Conservation (phyloP, 1,284 basidiomycete species). For the Ustilago lituana region DNA sequence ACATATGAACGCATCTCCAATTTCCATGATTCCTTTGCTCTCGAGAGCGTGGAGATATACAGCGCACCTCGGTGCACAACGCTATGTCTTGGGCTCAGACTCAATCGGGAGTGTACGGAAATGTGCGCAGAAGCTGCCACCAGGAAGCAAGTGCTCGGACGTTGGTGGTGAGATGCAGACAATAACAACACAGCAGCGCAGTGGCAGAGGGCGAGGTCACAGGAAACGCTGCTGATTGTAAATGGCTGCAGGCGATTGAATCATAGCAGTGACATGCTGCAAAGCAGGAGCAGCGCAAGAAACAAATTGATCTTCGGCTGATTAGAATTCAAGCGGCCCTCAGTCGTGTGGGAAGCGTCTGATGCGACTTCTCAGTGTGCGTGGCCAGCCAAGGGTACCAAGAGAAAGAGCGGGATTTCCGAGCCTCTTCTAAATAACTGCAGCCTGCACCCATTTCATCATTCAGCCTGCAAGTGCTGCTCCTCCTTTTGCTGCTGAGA, state of each 20-base stretch:
- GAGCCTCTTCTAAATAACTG: background rate
- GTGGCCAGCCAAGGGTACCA: too few species aligned
- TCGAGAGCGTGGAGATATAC: background rate
- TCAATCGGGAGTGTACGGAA: too few species aligned
- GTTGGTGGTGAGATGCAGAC: background rate
- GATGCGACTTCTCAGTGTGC: too few species aligned
- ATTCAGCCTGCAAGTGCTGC: too few species aligned
- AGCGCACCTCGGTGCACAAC: too few species aligned
- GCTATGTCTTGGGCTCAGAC: too few species aligned
- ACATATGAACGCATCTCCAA: background rate
- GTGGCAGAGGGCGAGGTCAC: too few species aligned
- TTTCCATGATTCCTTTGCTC: background rate
- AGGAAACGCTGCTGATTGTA: background rate
- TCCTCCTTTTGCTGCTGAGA: background rate
- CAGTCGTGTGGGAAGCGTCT: too few species aligned
- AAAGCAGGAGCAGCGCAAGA: background rate
- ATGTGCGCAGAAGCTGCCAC: too few species aligned
- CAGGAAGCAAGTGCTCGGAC: background rate
- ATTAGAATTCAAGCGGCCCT: background rate
- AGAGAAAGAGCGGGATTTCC: background rate
- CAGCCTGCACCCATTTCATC: too few species aligned
- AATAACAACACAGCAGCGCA: too few species aligned
- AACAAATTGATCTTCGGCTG: background rate
- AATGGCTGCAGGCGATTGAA: conserved; percentile 1
- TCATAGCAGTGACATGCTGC: background rate